Conservation (phyloP, 2,329 filamentous ascomycete species). For the Arthrobotrys sinensis region DNA sequence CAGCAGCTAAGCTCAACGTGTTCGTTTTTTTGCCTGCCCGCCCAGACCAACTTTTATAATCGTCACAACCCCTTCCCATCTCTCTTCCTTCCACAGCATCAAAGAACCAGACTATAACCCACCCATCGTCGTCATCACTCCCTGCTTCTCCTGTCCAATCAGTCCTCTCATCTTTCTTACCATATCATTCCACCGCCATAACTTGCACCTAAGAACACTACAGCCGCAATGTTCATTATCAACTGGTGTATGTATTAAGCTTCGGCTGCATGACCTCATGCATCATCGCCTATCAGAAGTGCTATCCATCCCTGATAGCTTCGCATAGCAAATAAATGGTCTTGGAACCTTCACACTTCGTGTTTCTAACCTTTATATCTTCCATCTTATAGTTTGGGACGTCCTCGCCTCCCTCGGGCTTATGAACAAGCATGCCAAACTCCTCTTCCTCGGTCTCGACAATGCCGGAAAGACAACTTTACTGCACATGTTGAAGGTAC, state of each 20-base stretch:
- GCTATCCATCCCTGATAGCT: slow-evolving; percentile 19
- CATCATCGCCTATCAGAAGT: slow-evolving; percentile 34
- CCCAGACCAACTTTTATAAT: slow-evolving; percentile 53
- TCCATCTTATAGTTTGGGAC: slow-evolving; percentile 80
- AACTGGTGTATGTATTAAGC: slow-evolving; percentile 84
- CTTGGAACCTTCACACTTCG: not conserved
- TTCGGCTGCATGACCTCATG: slow-evolving; percentile 60
- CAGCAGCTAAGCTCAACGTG: slow-evolving; percentile 56
- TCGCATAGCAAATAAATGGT: slow-evolving; percentile 10
- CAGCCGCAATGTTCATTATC: slow-evolving; percentile 83
- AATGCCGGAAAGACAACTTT: slow-evolving; percentile 96
- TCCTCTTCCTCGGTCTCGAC: slow-evolving; percentile 92
- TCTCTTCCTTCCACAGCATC: slow-evolving; percentile 35
- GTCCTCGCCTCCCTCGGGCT: slow-evolving; percentile 88
- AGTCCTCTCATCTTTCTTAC: slow-evolving; percentile 5
- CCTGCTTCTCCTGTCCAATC: slow-evolving; percentile 52
- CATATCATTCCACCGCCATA: not conserved
- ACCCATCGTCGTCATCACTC: slow-evolving; percentile 64
- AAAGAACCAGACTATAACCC: slow-evolving; percentile 30
- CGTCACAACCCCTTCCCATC: slow-evolving; percentile 49
- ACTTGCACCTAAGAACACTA: slow-evolving; percentile 4
- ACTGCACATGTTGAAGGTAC: slow-evolving; percentile 94
- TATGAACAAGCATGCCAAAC: slow-evolving; percentile 95
- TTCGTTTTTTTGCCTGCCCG: slow-evolving; percentile 46
- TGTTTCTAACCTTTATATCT: slow-evolving; percentile 61